These are phyloP conservation scores for Talaromyces wortmannii DNA, from an alignment of 495 filamentous ascomycete genomes.

Conservation along the genomic window DNA sequence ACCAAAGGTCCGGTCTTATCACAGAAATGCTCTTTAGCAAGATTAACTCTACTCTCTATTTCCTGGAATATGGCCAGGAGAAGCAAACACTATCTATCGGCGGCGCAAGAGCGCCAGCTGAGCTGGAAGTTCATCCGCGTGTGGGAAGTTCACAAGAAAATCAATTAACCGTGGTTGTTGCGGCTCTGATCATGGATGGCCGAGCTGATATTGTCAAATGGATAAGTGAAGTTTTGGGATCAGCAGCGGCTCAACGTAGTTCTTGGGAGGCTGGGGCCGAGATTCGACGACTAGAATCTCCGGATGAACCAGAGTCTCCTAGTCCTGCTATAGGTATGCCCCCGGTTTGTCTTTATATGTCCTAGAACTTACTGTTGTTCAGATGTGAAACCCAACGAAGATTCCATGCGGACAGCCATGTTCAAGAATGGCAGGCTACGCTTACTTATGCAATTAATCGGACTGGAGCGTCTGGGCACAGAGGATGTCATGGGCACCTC, in stretches of 20 bases:
- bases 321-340: conserved; percentile 25
- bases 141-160: conserved; percentile 55
- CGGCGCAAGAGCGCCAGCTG: conserved; percentile 54
- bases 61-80: conserved; percentile 85
- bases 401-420: conserved; percentile 63
- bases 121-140: conserved; percentile 66
- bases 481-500: conserved; percentile 66
- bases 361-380: conserved; percentile 13
- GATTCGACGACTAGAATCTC: conserved; percentile 41
- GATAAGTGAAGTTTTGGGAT: conserved; percentile 63
- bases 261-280: conserved; percentile 70
- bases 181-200: conserved; percentile 69
- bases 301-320: conserved; percentile 26
- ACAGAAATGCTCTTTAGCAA: conserved; percentile 95
- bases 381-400: conserved; percentile 61
- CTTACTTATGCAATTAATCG: conserved; percentile 72
- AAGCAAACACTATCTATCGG: conserved; percentile 59
- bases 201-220: conserved; percentile 70
- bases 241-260: conserved; percentile 65
- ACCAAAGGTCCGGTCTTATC: conserved; percentile 73
- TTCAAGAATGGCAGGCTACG: conserved; percentile 89
- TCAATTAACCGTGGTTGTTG: conserved; percentile 72
- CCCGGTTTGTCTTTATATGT: conserved; percentile 7
- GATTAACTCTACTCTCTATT: conserved; percentile 72
- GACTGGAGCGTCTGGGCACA: conserved; percentile 60